Percentiles rank a stretch among this genome's conserved stretches.
phyloP scores from a whole-genome alignment of 2,329 filamentous ascomycete genomes.

The Pseudogymnoascus sp. region DNA sequence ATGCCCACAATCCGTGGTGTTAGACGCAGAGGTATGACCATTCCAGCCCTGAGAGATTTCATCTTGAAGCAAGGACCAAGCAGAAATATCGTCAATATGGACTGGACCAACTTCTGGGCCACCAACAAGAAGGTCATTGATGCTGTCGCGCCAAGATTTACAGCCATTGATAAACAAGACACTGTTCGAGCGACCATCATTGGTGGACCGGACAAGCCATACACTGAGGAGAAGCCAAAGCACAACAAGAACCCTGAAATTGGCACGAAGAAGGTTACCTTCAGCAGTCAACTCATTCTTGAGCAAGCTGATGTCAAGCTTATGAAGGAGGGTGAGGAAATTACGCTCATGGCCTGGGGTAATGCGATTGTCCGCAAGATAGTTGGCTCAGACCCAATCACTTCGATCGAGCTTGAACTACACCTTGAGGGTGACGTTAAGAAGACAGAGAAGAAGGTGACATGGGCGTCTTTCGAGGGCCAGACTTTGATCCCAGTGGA shows the following conservation, averaged over 20 bases:
- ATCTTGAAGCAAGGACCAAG: slow-evolving; percentile 78
- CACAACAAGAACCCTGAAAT: slow-evolving; percentile 83
- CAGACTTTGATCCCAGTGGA: slow-evolving; percentile 75
- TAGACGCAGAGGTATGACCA: slow-evolving; percentile 67
- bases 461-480: slow-evolving; percentile 72
- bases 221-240: slow-evolving; percentile 69
- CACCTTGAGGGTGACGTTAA: slow-evolving; percentile 90
- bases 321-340: slow-evolving; percentile 79
- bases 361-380: slow-evolving; percentile 72
- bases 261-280: slow-evolving; percentile 78
- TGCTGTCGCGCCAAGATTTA: slow-evolving; percentile 63
- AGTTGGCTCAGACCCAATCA: slow-evolving; percentile 50
- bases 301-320: slow-evolving; percentile 80
- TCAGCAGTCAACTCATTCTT: slow-evolving; percentile 65
- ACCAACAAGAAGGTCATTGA: slow-evolving; percentile 48
- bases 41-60: slow-evolving; percentile 71
- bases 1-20: slow-evolving; percentile 82
- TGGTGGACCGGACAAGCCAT: slow-evolving; percentile 53
- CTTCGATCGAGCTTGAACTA: slow-evolving; percentile 69
- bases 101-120: slow-evolving; percentile 66
- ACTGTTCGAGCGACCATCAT: slow-evolving; percentile 62
- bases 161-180: slow-evolving; percentile 60
- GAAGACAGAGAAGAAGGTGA: slow-evolving; percentile 92
- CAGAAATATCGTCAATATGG: slow-evolving; percentile 75
- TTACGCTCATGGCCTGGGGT: slow-evolving; percentile 96